Evolutionary conservation across 768 basidiomycete genomes (phyloP), one percentile per base, ranked within the genome.

Genomic region (Podaxis sp.): DNA sequence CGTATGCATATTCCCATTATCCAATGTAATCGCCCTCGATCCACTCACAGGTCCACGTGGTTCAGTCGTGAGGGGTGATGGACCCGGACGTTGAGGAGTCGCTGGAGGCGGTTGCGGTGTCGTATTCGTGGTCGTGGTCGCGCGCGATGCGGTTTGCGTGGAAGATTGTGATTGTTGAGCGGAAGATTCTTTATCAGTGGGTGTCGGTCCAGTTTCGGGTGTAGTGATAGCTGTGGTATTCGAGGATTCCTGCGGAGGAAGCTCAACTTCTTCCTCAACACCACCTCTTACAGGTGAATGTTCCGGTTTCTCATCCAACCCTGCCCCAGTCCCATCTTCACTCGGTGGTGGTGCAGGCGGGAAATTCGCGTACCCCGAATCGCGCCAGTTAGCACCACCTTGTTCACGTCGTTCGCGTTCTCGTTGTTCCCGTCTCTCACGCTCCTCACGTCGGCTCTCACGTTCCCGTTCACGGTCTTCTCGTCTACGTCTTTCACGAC

Each of bases 1-100:
- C n/a, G 82, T 77, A 0, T 79, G 76, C 67, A 75, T 75, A 53
- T 73, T 74, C 11, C 69, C 66, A 22, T 71, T 71, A 64, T 77
- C 75, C 49, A 77, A 71, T 40, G 74, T 74, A 43, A 77, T 75
- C 22, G 70, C 65, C 25, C 74, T 67, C 33, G 75, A 76, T 9
- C 70, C 68, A 11, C 69, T 66, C 15, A 69, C 46, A 15, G 67
- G 60, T 13, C 63, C 60, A 19, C 59, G 40, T 0, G 61, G 36
- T 54, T 53, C 51, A 61, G 9, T 12, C 36, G 57, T 19, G 25
- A 40, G 61, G 24, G 46, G 53, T 17, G 52, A 60, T 11, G 51
- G 55, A 22, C 55, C 62, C 11, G 41, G 66, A 1, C 47, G 65
- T 5, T 43, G 43, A 4, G 41, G 43, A 6, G 43, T 46, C 2